phyloP scores from a whole-genome alignment of 306 rosid species.

The Prunus armeniaca region DNA sequence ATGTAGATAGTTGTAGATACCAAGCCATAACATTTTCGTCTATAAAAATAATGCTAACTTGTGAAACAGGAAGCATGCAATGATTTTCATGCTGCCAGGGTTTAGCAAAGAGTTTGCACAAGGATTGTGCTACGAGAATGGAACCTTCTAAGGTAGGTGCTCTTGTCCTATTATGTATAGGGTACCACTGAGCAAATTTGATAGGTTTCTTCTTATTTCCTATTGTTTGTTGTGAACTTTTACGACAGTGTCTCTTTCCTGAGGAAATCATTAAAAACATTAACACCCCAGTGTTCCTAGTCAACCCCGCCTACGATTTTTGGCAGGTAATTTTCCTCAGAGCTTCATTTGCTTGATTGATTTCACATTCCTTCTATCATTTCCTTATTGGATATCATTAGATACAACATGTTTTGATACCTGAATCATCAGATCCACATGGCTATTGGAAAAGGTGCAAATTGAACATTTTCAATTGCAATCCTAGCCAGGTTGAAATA shows the following conservation, averaged over 20 bases:
- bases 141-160: constrained; percentile 69
- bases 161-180: constrained; percentile 11
- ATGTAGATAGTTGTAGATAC: too few relatives aligned
- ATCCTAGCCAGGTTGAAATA: constrained; percentile 46
- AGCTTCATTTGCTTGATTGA: constrained; percentile 20
- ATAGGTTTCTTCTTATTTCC: constrained; percentile 8
- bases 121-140: constrained; percentile 57
- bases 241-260: constrained; percentile 82
- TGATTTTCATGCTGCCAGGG: constrained; percentile 44
- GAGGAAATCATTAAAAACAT: constrained; percentile 57
- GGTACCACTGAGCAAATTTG: constrained; percentile 6
- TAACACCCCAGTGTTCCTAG: constrained; percentile 75
- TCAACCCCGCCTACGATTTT: constrained; percentile 84
- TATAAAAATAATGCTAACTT: too few relatives aligned
- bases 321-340: constrained; percentile 74
- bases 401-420: constrained; percentile 88
- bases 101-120: constrained; percentile 62
- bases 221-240: constrained; percentile 15
- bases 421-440: constrained; percentile 57
- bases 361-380: constrained; percentile 13
- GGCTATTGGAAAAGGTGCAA: constrained; percentile 76
- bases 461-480: constrained; percentile 54
- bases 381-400: constrained; percentile 29
- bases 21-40: too few relatives aligned
- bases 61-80: too few relatives aligned